Evolutionary conservation across 768 basidiomycete species (phyloP).

Genomic region (Panaeolus cyanescens): DNA sequence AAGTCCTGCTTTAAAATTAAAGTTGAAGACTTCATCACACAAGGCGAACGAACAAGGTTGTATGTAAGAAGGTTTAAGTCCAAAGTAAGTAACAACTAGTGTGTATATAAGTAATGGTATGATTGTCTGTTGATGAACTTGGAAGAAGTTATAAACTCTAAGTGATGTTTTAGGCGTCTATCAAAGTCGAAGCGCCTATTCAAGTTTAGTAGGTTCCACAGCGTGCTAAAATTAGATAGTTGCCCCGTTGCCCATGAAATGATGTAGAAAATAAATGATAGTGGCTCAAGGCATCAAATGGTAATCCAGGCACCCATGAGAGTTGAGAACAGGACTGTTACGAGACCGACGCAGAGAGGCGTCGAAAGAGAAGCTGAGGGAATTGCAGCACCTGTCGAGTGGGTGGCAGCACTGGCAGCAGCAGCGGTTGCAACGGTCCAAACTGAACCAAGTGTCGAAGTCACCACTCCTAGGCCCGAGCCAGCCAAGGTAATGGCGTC

Average conservation of each 20-base stretch:
- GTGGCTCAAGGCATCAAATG: constrained; percentile 20
- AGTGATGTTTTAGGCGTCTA: too few relatives aligned
- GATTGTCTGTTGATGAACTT: too few relatives aligned
- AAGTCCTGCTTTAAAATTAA: too few relatives aligned
- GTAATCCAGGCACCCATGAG: constrained; percentile 42
- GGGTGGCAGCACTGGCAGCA: constrained; percentile 20
- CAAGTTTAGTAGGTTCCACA: neutral
- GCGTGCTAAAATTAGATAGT: neutral
- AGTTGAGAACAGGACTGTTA: constrained; percentile 39
- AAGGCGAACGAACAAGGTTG: too few relatives aligned
- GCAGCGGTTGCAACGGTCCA: constrained; percentile 51
- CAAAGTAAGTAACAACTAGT: too few relatives aligned
- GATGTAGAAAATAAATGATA: too few relatives aligned
- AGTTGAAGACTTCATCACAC: too few relatives aligned
- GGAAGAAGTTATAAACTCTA: too few relatives aligned
- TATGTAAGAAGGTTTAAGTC: too few relatives aligned
- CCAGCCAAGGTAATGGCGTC: constrained; percentile 59
- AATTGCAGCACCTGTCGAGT: constrained; percentile 24
- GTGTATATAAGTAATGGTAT: too few relatives aligned
- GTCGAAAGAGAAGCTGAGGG: constrained; percentile 27
- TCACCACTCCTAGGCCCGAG: constrained; percentile 41
- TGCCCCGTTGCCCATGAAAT: neutral
- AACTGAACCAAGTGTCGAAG: constrained; percentile 53
- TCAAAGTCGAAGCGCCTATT: too few relatives aligned
- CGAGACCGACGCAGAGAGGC: constrained; percentile 32